phyloP scores from a whole-genome alignment of 176 grass and related monocot genomes.

The Hyparrhenia diplandra region DNA sequence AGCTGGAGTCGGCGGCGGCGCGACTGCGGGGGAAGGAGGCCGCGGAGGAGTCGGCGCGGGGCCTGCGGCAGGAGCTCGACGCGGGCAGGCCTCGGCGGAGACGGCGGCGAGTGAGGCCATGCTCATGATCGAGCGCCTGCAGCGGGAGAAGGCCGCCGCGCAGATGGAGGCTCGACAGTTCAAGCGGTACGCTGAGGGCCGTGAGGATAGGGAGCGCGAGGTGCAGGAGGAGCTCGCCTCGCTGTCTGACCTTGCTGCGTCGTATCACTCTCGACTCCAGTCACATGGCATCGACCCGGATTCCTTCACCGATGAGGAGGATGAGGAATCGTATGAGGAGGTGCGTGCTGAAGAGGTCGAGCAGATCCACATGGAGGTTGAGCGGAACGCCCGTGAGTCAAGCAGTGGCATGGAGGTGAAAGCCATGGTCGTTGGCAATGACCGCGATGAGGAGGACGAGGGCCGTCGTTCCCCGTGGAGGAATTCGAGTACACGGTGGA shows the following conservation, averaged over 20 bases:
- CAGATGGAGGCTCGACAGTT: conserved; percentile 86
- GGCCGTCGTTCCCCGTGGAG: conserved; percentile 8
- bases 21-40: conserved; percentile 51
- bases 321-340: conserved; percentile 24
- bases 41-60: conserved; percentile 35
- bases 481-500: conserved; percentile 54
- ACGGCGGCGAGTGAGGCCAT: conserved; percentile 75
- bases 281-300: conserved; percentile 66
- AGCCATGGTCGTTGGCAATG: conserved; percentile 4
- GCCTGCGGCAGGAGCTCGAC: conserved; percentile 56
- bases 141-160: conserved; percentile 81
- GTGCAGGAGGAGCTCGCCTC: conserved; percentile 62
- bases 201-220: conserved; percentile 56
- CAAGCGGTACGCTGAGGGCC: conserved; percentile 60
- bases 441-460: neutral
- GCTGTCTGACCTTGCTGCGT: conserved; percentile 46
- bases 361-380: conserved; percentile 22
- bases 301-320: conserved; percentile 44
- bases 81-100: conserved; percentile 59
- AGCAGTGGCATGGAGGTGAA: conserved; percentile 26
- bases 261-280: conserved; percentile 61
- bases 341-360: conserved; percentile 6
- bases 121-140: conserved; percentile 86
- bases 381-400: neutral
- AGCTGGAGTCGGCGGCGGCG: conserved; percentile 32